Conservation (phyloP, 129 eudicot species). For the Arctium minus region DNA sequence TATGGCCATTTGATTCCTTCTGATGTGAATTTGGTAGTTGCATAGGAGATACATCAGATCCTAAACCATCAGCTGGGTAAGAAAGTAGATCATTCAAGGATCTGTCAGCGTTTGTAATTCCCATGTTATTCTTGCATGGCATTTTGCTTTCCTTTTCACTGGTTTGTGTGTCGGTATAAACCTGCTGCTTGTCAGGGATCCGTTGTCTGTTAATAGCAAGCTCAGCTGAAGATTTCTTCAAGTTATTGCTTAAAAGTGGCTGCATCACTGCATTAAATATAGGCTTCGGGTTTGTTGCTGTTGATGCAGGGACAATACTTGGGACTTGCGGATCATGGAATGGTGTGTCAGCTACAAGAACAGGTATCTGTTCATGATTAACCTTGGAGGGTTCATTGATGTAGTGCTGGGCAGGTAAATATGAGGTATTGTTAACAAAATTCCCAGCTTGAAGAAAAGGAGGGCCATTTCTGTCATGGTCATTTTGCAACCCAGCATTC, state of each 20-base stretch:
- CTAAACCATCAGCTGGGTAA: conserved; percentile 33
- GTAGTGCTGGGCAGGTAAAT: no score
- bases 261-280: conserved; percentile 16
- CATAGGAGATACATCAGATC: conserved; percentile 22
- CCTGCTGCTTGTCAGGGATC: conserved; percentile 24
- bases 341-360: no score
- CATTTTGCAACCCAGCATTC: background rate
- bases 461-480: no score
- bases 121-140: background rate
- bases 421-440: no score
- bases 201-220: conserved; percentile 17
- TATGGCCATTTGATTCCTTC: conserved; percentile 24
- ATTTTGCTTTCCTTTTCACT: background rate
- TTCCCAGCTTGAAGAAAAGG: no score
- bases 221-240: conserved; percentile 23
- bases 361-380: no score
- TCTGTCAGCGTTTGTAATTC: conserved; percentile 22
- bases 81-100: conserved; percentile 35
- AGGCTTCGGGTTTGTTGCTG: background rate
- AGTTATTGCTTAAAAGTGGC: conserved; percentile 22
- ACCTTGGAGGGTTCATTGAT: no score
- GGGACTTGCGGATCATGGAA: no score
- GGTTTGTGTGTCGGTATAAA: background rate
- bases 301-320: no score
- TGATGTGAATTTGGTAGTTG: conserved; percentile 25